Conservation (phyloP, 257 asterid species). For the Scutellaria minor region DNA sequence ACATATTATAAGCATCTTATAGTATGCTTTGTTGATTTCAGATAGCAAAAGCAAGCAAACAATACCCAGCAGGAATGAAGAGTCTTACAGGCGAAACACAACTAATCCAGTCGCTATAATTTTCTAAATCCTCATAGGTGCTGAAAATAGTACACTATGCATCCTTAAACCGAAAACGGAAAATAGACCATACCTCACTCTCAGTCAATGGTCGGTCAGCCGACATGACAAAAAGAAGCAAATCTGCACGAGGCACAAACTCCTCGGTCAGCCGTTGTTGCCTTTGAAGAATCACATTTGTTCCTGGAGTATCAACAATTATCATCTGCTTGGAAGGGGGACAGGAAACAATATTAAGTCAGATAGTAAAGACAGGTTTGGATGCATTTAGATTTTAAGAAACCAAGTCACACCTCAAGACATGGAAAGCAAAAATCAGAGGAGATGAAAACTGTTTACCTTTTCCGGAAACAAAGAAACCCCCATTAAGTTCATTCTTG, state of each 20-base stretch:
- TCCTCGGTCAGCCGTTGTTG: constrained; percentile 98
- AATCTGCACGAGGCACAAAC: constrained; percentile 98
- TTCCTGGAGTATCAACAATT: constrained; percentile 98
- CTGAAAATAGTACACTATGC: background rate
- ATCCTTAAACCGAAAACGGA: constrained; percentile 28
- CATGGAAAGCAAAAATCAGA: constrained; percentile 4
- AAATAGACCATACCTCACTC: constrained; percentile 80
- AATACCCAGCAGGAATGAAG: background rate
- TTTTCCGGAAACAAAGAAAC: constrained; percentile 13
- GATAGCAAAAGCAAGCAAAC: constrained; percentile 24
- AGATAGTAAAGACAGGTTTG: constrained; percentile 22
- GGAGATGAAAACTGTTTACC: background rate
- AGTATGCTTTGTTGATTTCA: background rate
- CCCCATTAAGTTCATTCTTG: constrained; percentile 17
- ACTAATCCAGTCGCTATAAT: constrained; percentile 6
- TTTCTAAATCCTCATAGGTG: constrained; percentile 13
- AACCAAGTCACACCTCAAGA: constrained; percentile 19
- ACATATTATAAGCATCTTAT: constrained; percentile 22
- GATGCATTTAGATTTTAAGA: constrained; percentile 13
- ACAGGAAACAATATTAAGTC: constrained; percentile 23
- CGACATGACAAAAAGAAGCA: constrained; percentile 90
- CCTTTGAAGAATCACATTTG: constrained; percentile 98
- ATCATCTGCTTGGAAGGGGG: constrained; percentile 69
- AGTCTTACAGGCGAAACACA: constrained; percentile 19
- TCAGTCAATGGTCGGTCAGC: constrained; percentile 98